Percentiles rank a stretch among this genome's conserved stretches.
These are phyloP conservation scores for Sicyos edulis DNA, from an alignment of 306 rosid genomes.

Conservation along the genomic window DNA sequence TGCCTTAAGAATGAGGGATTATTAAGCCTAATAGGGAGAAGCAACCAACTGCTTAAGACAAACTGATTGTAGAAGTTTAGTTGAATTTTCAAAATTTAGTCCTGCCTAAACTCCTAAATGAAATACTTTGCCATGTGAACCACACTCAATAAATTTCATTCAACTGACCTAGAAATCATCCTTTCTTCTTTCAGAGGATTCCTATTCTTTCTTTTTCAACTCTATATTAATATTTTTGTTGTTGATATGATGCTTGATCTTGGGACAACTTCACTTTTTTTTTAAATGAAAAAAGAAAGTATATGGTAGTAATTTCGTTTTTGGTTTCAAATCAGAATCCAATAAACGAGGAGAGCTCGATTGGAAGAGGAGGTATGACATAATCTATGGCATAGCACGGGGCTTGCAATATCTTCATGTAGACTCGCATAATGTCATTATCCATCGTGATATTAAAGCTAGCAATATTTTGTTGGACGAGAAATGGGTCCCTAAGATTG, in stretches of 20 bases:
- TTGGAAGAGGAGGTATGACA: slow-evolving; percentile 71
- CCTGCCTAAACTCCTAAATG: not conserved
- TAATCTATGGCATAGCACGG: slow-evolving; percentile 70
- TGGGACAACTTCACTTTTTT: not conserved
- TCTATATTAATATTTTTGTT: not conserved
- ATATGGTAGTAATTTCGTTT: not conserved
- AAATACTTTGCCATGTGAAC: not conserved
- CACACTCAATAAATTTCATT: not conserved
- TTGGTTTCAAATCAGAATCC: slow-evolving; percentile 39
- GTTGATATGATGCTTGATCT: slow-evolving; percentile 9
- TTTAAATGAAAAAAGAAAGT: too few relatives aligned
- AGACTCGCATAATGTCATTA: slow-evolving; percentile 74
- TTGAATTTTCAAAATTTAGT: not conserved
- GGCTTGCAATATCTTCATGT: slow-evolving; percentile 94
- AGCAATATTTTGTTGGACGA: slow-evolving; percentile 83
- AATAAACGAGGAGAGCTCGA: slow-evolving; percentile 54
- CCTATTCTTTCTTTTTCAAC: not conserved
- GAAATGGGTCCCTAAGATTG: slow-evolving; percentile 90
- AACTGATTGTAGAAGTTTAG: not conserved
- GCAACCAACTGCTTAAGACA: not conserved
- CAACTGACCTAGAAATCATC: not conserved
- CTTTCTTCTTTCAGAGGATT: not conserved
- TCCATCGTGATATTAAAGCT: slow-evolving; percentile 90
- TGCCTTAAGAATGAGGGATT: not conserved
- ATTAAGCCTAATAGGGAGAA: not conserved